Conservation (phyloP, 306 rosid species). For the Gastrolobium bilobum region DNA sequence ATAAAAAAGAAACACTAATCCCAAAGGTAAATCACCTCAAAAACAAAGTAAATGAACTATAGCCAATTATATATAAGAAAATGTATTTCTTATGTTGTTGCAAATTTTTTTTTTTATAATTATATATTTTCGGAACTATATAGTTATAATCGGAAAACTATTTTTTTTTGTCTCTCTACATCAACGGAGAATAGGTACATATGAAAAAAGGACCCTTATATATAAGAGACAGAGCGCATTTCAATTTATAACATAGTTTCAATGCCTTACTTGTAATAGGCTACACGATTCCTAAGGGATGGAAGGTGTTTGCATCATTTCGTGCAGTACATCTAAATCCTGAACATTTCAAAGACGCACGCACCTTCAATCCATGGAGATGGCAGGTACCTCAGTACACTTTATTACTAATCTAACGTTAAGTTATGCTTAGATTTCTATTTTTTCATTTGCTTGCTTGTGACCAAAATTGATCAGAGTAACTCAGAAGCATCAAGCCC, state of each 20-base stretch:
- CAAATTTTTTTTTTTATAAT: no score
- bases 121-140: no score
- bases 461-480: constrained; percentile 56
- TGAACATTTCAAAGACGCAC: constrained; percentile 91
- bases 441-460: constrained; percentile 30
- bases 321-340: constrained; percentile 92
- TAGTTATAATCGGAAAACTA: no score
- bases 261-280: constrained; percentile 54
- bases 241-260: constrained; percentile 1
- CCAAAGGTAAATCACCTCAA: no score
- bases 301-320: constrained; percentile 94
- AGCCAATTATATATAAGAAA: neutral
- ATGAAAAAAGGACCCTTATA: neutral
- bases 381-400: constrained; percentile 69
- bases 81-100: no score
- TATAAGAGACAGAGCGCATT: neutral
- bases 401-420: neutral
- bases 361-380: constrained; percentile 94
- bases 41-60: neutral
- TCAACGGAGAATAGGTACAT: no score
- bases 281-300: constrained; percentile 93
- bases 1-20: no score
- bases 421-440: neutral
- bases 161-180: no score
- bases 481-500: constrained; percentile 61